phyloP scores from a whole-genome alignment of 2,329 filamentous ascomycete species.

The Ilyonectria sp. region DNA sequence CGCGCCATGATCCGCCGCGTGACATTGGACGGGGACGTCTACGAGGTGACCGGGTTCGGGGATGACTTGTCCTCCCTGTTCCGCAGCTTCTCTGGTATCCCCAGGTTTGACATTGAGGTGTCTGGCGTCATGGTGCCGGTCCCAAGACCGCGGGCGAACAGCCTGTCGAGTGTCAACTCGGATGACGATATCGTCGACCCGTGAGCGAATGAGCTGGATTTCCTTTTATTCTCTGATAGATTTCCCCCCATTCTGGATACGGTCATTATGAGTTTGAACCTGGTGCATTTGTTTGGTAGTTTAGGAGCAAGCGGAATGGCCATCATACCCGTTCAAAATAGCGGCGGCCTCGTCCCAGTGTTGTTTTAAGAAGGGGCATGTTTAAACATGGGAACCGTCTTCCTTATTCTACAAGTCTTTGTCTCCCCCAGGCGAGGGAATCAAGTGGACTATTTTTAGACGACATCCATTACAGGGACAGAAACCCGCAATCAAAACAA shows the following conservation, averaged over 20 bases:
- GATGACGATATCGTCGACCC: background rate
- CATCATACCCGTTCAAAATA: background rate
- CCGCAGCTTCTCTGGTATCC: constrained; percentile 35
- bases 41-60: constrained; percentile 45
- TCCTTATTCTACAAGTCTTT: background rate
- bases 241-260: background rate
- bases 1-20: constrained; percentile 41
- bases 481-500: background rate
- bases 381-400: background rate
- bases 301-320: constrained; percentile 1
- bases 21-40: constrained; percentile 40
- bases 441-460: background rate
- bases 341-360: background rate
- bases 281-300: background rate
- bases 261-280: background rate
- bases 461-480: background rate
- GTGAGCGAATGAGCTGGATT: background rate
- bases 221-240: background rate
- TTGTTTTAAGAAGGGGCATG: background rate
- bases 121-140: constrained; percentile 9
- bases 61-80: constrained; percentile 48
- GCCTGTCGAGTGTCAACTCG: constrained; percentile 1
- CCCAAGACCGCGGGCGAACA: constrained; percentile 1
- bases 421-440: background rate
- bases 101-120: constrained; percentile 44